Percentiles rank a stretch among this genome's conserved stretches.
Evolutionary conservation across 2,329 filamentous ascomycete genomes (phyloP).

Genomic region (Blastomyces parvus): DNA sequence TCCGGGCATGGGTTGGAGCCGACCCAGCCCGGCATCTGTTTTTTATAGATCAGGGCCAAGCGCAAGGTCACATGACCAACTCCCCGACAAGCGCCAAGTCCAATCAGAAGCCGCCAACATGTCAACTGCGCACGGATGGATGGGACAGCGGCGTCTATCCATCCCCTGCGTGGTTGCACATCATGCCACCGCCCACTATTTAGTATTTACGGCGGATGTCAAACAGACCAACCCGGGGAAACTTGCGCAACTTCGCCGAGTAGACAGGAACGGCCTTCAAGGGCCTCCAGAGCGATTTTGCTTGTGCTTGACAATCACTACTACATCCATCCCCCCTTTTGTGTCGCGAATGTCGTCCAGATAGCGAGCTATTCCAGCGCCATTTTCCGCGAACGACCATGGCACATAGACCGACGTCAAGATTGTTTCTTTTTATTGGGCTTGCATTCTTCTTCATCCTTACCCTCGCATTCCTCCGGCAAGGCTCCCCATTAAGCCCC

Average conservation of each 20-base stretch:
- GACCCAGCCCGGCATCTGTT: too few relatives aligned
- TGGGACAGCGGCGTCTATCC: too few relatives aligned
- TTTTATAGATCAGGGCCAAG: too few relatives aligned
- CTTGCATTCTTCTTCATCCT: slow-evolving; percentile 27
- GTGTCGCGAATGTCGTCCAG: neutral
- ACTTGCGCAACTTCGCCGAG: neutral
- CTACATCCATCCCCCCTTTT: neutral
- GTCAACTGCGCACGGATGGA: too few relatives aligned
- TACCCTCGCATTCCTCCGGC: slow-evolving; percentile 31
- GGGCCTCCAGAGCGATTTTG: neutral
- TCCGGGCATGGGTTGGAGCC: too few relatives aligned
- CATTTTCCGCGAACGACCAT: slow-evolving; percentile 16
- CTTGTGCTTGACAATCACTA: neutral
- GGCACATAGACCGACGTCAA: slow-evolving; percentile 31
- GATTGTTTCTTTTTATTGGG: slow-evolving; percentile 28
- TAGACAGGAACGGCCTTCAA: neutral
- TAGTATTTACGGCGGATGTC: too few relatives aligned
- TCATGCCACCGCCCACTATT: too few relatives aligned
- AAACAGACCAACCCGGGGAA: too few relatives aligned
- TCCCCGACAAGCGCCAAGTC: too few relatives aligned
- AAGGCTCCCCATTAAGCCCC: slow-evolving; percentile 30
- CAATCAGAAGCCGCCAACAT: too few relatives aligned
- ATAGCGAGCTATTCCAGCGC: neutral
- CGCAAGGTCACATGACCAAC: too few relatives aligned
- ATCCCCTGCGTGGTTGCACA: too few relatives aligned